Conservation (phyloP, 352 stramenopile species). For the Pythium periplocum region DNA sequence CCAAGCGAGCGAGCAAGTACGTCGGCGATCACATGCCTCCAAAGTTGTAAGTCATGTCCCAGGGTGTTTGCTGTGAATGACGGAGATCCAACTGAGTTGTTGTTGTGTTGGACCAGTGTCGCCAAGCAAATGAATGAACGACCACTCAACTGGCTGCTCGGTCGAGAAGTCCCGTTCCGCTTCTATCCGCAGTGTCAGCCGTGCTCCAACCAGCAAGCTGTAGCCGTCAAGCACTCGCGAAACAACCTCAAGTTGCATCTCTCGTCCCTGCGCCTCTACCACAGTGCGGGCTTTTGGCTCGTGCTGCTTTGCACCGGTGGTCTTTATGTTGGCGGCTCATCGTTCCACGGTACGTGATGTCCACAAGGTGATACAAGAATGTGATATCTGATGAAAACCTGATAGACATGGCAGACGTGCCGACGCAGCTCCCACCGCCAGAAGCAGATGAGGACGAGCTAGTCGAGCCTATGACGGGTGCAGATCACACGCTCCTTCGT, state of each 20-base stretch:
- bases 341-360: slow-evolving; percentile 35
- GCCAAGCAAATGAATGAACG: slow-evolving; percentile 47
- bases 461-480: not conserved
- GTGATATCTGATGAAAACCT: not conserved
- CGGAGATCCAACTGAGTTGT: slow-evolving; percentile 1
- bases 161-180: slow-evolving; percentile 49
- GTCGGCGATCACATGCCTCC: slow-evolving; percentile 84
- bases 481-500: slow-evolving; percentile 32
- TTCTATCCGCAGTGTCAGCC: slow-evolving; percentile 83
- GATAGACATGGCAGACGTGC: slow-evolving; percentile 50
- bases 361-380: not conserved
- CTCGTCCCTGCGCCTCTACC: slow-evolving; percentile 56
- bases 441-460: slow-evolving; percentile 1
- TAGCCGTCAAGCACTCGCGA: slow-evolving; percentile 58
- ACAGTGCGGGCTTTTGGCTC: slow-evolving; percentile 77
- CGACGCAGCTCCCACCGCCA: not conserved
- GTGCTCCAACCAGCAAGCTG: slow-evolving; percentile 75
- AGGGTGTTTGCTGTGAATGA: slow-evolving; percentile 3
- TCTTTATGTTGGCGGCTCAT: slow-evolving; percentile 64
- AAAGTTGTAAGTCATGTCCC: slow-evolving; percentile 47
- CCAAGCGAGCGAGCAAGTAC: slow-evolving; percentile 58
- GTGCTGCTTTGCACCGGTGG: slow-evolving; percentile 71
- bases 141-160: not conserved
- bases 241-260: slow-evolving; percentile 67
- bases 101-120: slow-evolving; percentile 29